Base-by-base conservation (phyloP, 148 eudicot genomes). In the Chenopodium berlandieri region DNA sequence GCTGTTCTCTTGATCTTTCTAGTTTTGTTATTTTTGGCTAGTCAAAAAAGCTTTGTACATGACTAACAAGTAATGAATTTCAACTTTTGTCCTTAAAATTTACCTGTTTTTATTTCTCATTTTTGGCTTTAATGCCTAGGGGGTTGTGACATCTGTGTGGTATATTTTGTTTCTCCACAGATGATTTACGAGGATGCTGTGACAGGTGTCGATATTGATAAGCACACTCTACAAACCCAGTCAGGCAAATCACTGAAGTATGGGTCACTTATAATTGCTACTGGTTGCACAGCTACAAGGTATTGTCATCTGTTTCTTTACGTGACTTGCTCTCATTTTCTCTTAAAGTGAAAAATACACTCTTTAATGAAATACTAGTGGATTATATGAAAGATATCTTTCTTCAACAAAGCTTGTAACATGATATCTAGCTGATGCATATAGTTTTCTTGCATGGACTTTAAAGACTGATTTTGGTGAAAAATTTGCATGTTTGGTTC, bases 271-370 rank as follows among this genome's bases (percentile, higher is more conserved):
- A 90, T 96, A 50, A 81, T 94, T 88, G 97, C 98, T 71, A 96
- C 99, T 30, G 99, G 99, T 73, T 92, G 92, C 85, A 89, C 98
- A 66, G 97, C 99, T 48, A 90, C 98, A 69, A 94, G 99, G 99
- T 96, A 86, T n/a, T 44, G 16, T 66, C 66, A 71, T 75, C 32
- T 31, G 54, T 31, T 50, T 47, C 56, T 13, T 19, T 58, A 11
- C 63, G 54, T 34, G 22, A 27, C 40, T 22, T 67, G 44, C 56
- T 27, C 1, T 46, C 75, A 72, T 44, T 44, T 22, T 9, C 54
- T 46, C 19, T 17, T 40, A 50, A 72, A 40, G 48, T 64, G 25
- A 4, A 23, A 32, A 14, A 22, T 20, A 8, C 48, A 11, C 48
- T 27, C 2, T 12, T 12, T 17, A 67, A 14, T 77, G 52, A 2